Evolutionary conservation across 192 early-diverging fungal species (phyloP).

Genomic region (Lobulomyces angularis): DNA sequence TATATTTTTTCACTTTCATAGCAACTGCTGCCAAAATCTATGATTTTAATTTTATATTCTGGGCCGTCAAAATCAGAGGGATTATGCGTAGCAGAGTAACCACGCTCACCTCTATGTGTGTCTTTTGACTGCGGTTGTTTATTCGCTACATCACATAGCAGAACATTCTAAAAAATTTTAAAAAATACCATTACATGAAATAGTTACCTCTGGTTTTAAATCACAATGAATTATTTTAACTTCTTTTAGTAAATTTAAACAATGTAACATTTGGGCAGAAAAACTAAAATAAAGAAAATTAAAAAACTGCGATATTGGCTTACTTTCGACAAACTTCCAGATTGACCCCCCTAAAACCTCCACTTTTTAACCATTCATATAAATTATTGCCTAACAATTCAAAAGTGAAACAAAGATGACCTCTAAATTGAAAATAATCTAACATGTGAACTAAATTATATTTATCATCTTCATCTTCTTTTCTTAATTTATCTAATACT

Average conservation of each 20-base stretch:
- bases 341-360: constrained; percentile 80
- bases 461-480: constrained; percentile 70
- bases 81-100: constrained; percentile 4
- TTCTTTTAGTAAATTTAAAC: constrained; percentile 56
- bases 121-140: constrained; percentile 11
- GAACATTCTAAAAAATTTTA: constrained; percentile 48
- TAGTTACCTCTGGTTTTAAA: constrained; percentile 79
- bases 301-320: too few species aligned
- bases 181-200: background rate
- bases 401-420: constrained; percentile 88
- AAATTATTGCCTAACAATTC: constrained; percentile 89
- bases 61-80: constrained; percentile 29
- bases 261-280: constrained; percentile 70
- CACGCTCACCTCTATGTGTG: background rate
- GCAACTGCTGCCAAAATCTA: constrained; percentile 95
- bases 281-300: constrained; percentile 47
- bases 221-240: constrained; percentile 88
- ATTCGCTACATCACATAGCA: constrained; percentile 56
- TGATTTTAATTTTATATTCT: constrained; percentile 75
- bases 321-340: constrained; percentile 57
- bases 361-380: constrained; percentile 92
- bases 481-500: constrained; percentile 71
- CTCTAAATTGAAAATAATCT: constrained; percentile 86
- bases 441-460: constrained; percentile 79
- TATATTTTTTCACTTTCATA: constrained; percentile 87